Evolutionary conservation across 2,329 filamentous ascomycete species (phyloP).

Genomic region (Thielaviopsis ethacetica): DNA sequence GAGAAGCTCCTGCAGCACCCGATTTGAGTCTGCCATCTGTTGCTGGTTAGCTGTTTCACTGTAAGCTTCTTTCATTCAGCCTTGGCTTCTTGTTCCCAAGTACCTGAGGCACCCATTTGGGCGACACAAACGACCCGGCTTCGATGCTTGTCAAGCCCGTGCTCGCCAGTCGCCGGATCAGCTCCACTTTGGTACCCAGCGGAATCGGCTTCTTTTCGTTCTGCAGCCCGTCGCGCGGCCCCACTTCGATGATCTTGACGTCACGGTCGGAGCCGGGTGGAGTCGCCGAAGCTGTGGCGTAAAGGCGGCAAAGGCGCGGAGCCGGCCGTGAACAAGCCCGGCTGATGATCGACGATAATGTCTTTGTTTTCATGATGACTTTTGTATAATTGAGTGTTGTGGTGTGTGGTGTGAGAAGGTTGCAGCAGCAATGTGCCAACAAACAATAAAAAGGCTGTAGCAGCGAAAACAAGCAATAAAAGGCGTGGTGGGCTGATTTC

Average conservation of each 20-base stretch:
- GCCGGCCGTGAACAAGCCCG: not conserved
- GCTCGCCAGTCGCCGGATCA: conserved; percentile 51
- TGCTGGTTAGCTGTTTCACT: not conserved
- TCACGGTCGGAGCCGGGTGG: conserved; percentile 21
- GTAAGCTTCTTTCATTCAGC: not conserved
- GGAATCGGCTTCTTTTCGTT: conserved; percentile 63
- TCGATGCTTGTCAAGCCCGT: conserved; percentile 62
- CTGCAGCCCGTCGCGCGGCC: conserved; percentile 72
- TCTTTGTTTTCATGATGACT: not conserved
- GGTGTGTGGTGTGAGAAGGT: not conserved
- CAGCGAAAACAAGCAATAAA: not conserved
- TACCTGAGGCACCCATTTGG: conserved; percentile 74
- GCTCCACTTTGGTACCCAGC: conserved; percentile 55
- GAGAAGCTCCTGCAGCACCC: conserved; percentile 56
- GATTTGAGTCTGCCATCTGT: conserved; percentile 63
- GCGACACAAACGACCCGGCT: conserved; percentile 66
- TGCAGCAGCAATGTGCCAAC: not conserved
- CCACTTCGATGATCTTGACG: conserved; percentile 63
- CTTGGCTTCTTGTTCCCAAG: conserved; percentile 4
- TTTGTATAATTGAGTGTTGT: too few species aligned
- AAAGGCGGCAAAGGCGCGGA: conserved; percentile 4
- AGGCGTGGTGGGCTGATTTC: not conserved
- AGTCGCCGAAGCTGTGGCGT: conserved; percentile 4
- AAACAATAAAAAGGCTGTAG: not conserved
- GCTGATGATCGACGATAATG: not conserved